phyloP scores from a whole-genome alignment of 2,329 filamentous ascomycete species.

The Cryphonectria nitschkei region DNA sequence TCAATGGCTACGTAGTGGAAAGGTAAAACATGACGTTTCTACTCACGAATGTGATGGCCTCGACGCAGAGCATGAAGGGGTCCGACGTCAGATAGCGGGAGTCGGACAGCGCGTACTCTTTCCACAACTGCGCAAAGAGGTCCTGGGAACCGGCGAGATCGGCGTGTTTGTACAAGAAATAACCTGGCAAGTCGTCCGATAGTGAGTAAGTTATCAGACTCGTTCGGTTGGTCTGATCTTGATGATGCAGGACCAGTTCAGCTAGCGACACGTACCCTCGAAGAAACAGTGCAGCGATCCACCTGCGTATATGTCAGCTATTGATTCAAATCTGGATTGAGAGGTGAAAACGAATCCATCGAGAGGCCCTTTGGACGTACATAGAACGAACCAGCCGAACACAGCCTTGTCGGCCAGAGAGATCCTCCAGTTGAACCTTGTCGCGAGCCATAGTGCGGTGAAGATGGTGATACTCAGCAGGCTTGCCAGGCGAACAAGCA shows the following conservation, averaged over 20 bases:
- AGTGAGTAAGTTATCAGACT: background rate
- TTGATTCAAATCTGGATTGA: background rate
- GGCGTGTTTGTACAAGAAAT: conserved; percentile 73
- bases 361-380: conserved; percentile 42
- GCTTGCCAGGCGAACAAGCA: conserved; percentile 44
- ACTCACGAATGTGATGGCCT: conserved; percentile 77
- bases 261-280: conserved; percentile 59
- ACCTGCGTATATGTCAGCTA: conserved; percentile 44
- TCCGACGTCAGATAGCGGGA: conserved; percentile 84
- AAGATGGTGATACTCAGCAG: conserved; percentile 44
- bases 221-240: background rate
- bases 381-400: conserved; percentile 59
- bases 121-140: conserved; percentile 86
- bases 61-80: conserved; percentile 84
- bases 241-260: background rate
- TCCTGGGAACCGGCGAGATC: conserved; percentile 69
- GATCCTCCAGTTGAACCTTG: conserved; percentile 38
- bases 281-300: conserved; percentile 79
- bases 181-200: conserved; percentile 53
- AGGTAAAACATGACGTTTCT: background rate
- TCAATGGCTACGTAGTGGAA: background rate
- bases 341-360: too few species aligned
- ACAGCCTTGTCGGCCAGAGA: conserved; percentile 46
- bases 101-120: conserved; percentile 87
- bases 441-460: conserved; percentile 38